Evolutionary conservation across 83 land plant species (phyloP).

Genomic region (Larix sibirica): DNA sequence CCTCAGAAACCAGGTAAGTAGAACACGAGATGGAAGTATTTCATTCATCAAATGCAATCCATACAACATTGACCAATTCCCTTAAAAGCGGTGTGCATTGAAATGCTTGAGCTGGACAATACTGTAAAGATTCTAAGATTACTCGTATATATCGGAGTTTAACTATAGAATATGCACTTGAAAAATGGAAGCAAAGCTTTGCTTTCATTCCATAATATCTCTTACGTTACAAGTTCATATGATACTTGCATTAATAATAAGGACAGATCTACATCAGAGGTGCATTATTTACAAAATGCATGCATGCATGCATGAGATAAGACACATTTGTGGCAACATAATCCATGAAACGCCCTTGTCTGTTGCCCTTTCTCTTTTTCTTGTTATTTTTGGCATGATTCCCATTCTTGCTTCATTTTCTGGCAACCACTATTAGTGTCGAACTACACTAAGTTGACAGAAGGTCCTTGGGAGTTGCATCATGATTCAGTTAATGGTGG

Average conservation of each 20-base stretch:
- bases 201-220: not conserved
- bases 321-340: not conserved
- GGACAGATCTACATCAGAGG: not conserved
- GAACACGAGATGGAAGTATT: too few relatives aligned
- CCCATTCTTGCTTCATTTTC: slow-evolving; percentile 25
- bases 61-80: too few relatives aligned
- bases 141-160: not conserved
- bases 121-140: too few relatives aligned
- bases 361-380: slow-evolving; percentile 90
- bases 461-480: too few relatives aligned
- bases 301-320: not conserved
- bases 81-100: too few relatives aligned
- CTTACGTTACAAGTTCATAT: not conserved
- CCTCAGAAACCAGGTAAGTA: too few relatives aligned
- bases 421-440: slow-evolving; percentile 33
- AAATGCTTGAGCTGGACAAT: too few relatives aligned
- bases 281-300: not conserved
- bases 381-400: slow-evolving; percentile 40
- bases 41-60: too few relatives aligned
- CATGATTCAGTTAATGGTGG: too few relatives aligned
- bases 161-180: not conserved
- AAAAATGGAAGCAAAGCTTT: slow-evolving; percentile 5
- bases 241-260: not conserved
- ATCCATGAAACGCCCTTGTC: slow-evolving; percentile 40
- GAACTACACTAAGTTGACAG: slow-evolving; percentile 24